Evolutionary conservation across 1,139 yeast genomes (phyloP).

Genomic region (Pichia sp.): DNA sequence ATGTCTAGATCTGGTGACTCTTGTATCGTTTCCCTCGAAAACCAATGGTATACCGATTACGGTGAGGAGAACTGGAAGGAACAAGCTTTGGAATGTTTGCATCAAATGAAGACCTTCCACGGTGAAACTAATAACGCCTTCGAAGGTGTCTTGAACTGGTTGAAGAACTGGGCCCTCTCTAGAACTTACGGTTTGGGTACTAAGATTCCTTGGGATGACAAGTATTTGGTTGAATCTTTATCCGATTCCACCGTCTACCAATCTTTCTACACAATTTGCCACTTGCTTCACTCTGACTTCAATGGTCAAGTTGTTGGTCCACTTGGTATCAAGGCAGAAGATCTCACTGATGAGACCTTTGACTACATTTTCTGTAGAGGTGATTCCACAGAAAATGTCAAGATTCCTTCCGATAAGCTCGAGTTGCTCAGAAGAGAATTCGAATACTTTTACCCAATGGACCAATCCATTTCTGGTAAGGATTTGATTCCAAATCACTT

Average conservation of each 20-base stretch:
- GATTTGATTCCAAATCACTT: slow-evolving; percentile 97
- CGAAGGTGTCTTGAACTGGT: slow-evolving; percentile 94
- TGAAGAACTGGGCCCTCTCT: slow-evolving; percentile 97
- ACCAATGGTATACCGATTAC: slow-evolving; percentile 97
- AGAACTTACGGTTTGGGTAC: slow-evolving; percentile 97
- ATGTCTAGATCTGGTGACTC: slow-evolving; percentile 95
- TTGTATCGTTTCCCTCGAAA: slow-evolving; percentile 94
- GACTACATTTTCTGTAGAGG: slow-evolving; percentile 81
- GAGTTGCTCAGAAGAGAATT: slow-evolving; percentile 82
- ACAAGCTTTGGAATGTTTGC: slow-evolving; percentile 78
- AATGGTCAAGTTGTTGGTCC: slow-evolving; percentile 75
- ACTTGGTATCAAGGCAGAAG: slow-evolving; percentile 68
- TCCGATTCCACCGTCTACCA: slow-evolving; percentile 96
- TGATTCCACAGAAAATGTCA: slow-evolving; percentile 43
- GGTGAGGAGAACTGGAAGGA: slow-evolving; percentile 93
- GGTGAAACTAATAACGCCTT: slow-evolving; percentile 88
- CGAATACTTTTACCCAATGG: slow-evolving; percentile 92
- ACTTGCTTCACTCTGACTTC: slow-evolving; percentile 78
- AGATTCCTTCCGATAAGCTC: slow-evolving; percentile 63
- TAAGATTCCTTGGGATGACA: slow-evolving; percentile 94
- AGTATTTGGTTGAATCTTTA: slow-evolving; percentile 87
- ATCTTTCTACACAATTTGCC: slow-evolving; percentile 89
- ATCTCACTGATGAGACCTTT: slow-evolving; percentile 90
- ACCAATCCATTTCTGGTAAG: slow-evolving; percentile 87
- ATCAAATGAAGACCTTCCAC: slow-evolving; percentile 68